Evolutionary conservation across 495 filamentous ascomycete species (phyloP), one percentile per base, ranked within the genome.

Genomic region (Ramalina intermedia): DNA sequence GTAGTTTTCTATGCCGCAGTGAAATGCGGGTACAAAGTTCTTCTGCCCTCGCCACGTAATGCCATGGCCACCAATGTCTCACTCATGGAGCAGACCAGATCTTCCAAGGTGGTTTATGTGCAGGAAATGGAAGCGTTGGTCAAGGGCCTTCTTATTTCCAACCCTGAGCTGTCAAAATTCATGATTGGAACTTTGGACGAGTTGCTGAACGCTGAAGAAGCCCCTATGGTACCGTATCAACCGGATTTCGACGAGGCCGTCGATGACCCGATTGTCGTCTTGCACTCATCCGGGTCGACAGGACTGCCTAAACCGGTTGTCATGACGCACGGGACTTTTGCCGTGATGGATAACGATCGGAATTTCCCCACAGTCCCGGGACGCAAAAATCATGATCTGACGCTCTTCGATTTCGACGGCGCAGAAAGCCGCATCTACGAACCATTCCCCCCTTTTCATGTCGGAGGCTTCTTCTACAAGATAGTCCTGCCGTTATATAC

Each of bases 1-100:
- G 54, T 66, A 33, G 6, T 66, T 3, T 55, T 63, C 8, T 43
- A 60, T 39, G 63, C 63, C 35, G 58, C 58, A 6, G 54, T 64
- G 39, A 66, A 66, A 47, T 58, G 49, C 39, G 60, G 60, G 14
- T 64, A 61, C 56, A 66, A 58, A 47, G 63, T 66, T 9, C 55
- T 60, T 24, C 12, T 56, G n/a, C 55, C 50, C 5, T 60, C 58
- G 11, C 45, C 44, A 11, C 52, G 55, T 11, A 60, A 58, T 21
- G 26, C 51, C 4, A 11, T 38, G 21, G 37, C 24, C 37, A 55
- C 47, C n/a, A 58, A 60, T 43, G 20, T 43, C 14, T 55, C 52
- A 4, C 44, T 60, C 20, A 23, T 60, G 16, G 20, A 55, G 23
- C 51, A 54, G 46, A 60, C 58, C 1, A 26, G 48, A 9, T 60